Conservation (phyloP, 2,329 filamentous ascomycete genomes). For the Capronia americana region DNA sequence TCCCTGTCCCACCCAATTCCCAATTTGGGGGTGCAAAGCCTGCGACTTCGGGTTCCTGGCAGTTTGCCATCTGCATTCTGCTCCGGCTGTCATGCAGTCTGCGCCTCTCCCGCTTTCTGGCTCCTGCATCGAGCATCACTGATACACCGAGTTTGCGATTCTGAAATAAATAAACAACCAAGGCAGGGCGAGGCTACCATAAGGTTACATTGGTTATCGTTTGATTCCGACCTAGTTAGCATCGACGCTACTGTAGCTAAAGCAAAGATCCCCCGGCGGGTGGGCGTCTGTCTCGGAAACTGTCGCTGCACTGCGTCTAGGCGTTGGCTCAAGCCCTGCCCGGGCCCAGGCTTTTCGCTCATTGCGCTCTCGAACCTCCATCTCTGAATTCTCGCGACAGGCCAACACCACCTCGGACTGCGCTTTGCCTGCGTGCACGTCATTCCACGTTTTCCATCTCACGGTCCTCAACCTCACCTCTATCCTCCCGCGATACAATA, state of each 20-base stretch:
- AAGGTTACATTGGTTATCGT: not conserved
- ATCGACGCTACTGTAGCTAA: not conserved
- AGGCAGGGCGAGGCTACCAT: not conserved
- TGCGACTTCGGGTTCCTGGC: slow-evolving; percentile 19
- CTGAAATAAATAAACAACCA: not conserved
- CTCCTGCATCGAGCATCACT: not conserved
- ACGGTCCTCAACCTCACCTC: slow-evolving; percentile 16
- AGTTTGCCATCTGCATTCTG: slow-evolving; percentile 4
- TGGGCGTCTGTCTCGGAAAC: slow-evolving; percentile 15
- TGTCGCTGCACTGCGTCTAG: slow-evolving; percentile 7
- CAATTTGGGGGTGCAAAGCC: slow-evolving; percentile 11
- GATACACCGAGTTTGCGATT: not conserved
- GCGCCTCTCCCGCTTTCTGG: not conserved
- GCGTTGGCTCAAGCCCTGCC: slow-evolving; percentile 10
- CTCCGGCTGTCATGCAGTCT: not conserved
- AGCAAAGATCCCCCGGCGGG: slow-evolving; percentile 1
- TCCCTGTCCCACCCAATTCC: not conserved
- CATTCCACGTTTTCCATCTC: slow-evolving; percentile 22
- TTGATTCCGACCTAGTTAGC: not conserved
- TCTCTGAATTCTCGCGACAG: slow-evolving; percentile 24
- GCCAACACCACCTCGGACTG: slow-evolving; percentile 9
- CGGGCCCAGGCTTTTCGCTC: slow-evolving; percentile 20
- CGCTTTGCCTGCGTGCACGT: slow-evolving; percentile 23
- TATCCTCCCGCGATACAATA: slow-evolving; percentile 1
- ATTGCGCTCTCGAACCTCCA: slow-evolving; percentile 3